Conservation (phyloP, 2,329 filamentous ascomycete species). For the Huntiella savannae region DNA sequence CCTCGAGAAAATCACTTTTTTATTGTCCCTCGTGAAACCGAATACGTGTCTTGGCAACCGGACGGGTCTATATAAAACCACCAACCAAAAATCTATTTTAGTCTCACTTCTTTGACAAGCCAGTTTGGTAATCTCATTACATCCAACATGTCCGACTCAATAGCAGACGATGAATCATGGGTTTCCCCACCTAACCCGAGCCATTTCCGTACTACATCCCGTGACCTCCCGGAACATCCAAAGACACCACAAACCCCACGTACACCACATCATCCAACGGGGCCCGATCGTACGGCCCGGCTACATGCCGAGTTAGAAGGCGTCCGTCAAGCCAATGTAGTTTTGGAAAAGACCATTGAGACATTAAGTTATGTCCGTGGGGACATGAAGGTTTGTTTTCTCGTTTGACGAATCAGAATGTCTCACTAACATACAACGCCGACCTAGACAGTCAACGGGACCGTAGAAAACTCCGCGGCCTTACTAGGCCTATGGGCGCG, state of each 20-base stretch:
- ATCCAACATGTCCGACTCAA: constrained; percentile 21
- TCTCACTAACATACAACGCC: background rate
- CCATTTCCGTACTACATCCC: constrained; percentile 13
- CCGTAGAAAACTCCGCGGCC: constrained; percentile 71
- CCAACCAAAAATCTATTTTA: no score
- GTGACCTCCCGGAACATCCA: constrained; percentile 19
- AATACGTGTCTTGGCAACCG: no score
- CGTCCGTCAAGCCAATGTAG: constrained; percentile 69
- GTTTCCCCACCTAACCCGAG: constrained; percentile 18
- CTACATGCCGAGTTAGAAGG: constrained; percentile 65
- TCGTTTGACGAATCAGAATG: background rate
- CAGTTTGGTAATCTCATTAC: no score
- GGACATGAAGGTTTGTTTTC: constrained; percentile 50
- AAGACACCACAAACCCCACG: constrained; percentile 29
- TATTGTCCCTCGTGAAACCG: no score
- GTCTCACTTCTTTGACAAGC: no score
- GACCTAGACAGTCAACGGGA: constrained; percentile 59
- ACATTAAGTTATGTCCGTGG: constrained; percentile 52
- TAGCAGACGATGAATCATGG: constrained; percentile 27
- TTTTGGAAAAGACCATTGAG: constrained; percentile 60
- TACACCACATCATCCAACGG: constrained; percentile 23
- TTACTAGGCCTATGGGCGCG: constrained; percentile 90
- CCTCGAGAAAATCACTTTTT: no score
- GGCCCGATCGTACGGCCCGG: constrained; percentile 38
- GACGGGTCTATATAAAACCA: no score